Evolutionary conservation across 1,139 yeast genomes (phyloP), one percentile per base, ranked within the genome.

Genomic region (Protomyces pachydermus): DNA sequence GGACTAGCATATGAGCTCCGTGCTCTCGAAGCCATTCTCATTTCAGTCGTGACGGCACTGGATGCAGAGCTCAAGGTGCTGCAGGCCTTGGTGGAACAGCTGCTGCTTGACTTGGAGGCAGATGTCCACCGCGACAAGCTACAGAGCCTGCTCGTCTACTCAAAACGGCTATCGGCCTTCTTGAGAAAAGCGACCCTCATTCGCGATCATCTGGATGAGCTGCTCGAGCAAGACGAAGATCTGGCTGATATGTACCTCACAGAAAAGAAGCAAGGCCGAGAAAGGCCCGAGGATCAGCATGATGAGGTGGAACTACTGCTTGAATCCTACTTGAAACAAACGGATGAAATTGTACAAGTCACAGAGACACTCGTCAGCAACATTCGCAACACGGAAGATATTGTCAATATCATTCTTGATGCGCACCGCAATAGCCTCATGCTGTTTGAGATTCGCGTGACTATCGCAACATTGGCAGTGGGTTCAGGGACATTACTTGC

Each of bases 281-380:
- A 73, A 1, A 70, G 77, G 16, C 69, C 70, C 1, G 68, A 69
- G 28, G 74, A 72, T n/a, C 74, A 75, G 56, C 79, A 77, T 64
- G 73, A 77, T n/a, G 97, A 91, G 69, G 81, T 91, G 39, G 98
- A 91, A 74, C 85, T 93, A 88, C 81, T 95, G 65, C 76, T 95
- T 50, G 99, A 95, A 73, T 84, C 97, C 0, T 95, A 95, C 76
- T 91, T 90, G 76, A 88, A 90, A 67, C 98, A 93, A 71, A 88
- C 96, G 74, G 98, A 95, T 72, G 98, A 95, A 75, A 88, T 90
- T 71, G 98, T 93, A 2, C 99, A 93, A 74, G 91, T 90, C 65
- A 87, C 96, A 0, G 96, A 90, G 57, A 86, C 91, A 39, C 78
- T 91, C 65, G 84, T 89, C 42, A 83, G 85, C 68, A 96, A 93